phyloP scores from a whole-genome alignment of 2,329 filamentous ascomycete species.

The Sporothrix dimorphospora region DNA sequence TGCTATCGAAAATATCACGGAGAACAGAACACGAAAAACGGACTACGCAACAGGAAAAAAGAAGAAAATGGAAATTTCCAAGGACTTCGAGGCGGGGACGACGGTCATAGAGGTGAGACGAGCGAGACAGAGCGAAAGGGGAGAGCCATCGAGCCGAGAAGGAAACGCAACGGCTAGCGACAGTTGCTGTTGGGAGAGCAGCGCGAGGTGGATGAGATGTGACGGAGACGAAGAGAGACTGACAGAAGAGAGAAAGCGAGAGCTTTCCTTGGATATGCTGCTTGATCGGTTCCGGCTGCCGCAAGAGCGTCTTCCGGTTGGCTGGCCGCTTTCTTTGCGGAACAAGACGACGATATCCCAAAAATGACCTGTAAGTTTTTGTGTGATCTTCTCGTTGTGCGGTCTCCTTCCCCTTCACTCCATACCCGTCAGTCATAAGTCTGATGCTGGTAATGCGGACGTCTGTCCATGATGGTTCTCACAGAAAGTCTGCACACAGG shows the following conservation, averaged over 20 bases:
- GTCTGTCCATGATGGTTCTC: not conserved
- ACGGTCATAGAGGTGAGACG: not conserved
- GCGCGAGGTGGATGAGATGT: not conserved
- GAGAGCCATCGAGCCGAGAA: not conserved
- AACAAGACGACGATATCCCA: conserved; percentile 10
- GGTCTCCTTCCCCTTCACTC: not conserved
- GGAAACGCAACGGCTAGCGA: conserved; percentile 21
- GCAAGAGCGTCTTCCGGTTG: conserved; percentile 24
- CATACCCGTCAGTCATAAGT: too few species aligned
- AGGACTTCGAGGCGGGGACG: not conserved
- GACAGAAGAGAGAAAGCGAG: not conserved
- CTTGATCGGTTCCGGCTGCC: conserved; percentile 15
- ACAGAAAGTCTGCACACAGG: not conserved
- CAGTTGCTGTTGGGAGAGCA: conserved; percentile 20
- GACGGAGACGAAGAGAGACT: not conserved
- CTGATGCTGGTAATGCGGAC: too few species aligned
- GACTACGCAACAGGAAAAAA: not conserved
- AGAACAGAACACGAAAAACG: not conserved
- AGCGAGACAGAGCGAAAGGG: not conserved
- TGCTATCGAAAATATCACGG: not conserved
- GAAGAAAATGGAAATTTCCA: too few species aligned
- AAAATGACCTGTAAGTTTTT: conserved; percentile 5
- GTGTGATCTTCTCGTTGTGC: not conserved
- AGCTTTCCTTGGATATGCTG: not conserved
- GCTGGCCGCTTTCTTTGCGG: conserved; percentile 19